A percentile compares a stretch with the other conserved stretches of the same genome.
These are phyloP conservation scores for Dryadomyces quercivorus DNA, from an alignment of 2,329 filamentous ascomycete genomes.

Conservation along the genomic window DNA sequence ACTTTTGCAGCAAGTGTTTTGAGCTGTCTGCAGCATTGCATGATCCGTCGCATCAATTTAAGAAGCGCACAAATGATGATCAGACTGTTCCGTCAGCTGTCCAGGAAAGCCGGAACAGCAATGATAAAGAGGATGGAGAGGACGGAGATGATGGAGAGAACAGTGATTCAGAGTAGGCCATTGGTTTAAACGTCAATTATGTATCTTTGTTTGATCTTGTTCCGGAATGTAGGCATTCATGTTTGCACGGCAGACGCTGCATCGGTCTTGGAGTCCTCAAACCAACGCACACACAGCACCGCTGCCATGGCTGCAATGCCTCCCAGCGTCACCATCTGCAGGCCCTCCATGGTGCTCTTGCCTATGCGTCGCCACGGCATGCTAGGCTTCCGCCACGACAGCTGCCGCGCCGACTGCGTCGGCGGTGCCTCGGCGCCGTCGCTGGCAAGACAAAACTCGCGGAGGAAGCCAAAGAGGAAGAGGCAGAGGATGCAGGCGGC, in stretches of 20 bases:
- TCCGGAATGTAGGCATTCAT: no score
- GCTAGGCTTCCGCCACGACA: not conserved
- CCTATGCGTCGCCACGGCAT: conserved; percentile 14
- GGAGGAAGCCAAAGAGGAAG: conserved; percentile 19
- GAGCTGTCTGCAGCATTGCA: not conserved
- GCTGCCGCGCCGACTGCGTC: not conserved
- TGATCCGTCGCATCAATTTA: not conserved
- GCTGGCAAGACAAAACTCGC: conserved; percentile 13
- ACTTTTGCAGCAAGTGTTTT: not conserved
- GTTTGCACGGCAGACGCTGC: not conserved
- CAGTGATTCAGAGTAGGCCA: no score
- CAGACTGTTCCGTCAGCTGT: not conserved
- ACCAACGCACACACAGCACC: conserved; percentile 18
- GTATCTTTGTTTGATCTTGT: no score
- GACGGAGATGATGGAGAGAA: not conserved
- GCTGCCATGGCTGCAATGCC: conserved; percentile 18
- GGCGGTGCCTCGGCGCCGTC: not conserved
- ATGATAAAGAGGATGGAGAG: not conserved
- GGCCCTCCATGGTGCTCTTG: conserved; percentile 16
- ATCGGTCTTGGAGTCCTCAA: conserved; percentile 8
- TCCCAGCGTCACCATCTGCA: conserved; percentile 20
- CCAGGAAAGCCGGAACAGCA: not conserved
- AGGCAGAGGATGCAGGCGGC: conserved; percentile 18
- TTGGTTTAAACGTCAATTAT: no score
- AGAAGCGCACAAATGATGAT: not conserved